These are phyloP conservation scores for Piloderma croceum DNA, from an alignment of 768 basidiomycete species.

Conservation along the genomic window DNA sequence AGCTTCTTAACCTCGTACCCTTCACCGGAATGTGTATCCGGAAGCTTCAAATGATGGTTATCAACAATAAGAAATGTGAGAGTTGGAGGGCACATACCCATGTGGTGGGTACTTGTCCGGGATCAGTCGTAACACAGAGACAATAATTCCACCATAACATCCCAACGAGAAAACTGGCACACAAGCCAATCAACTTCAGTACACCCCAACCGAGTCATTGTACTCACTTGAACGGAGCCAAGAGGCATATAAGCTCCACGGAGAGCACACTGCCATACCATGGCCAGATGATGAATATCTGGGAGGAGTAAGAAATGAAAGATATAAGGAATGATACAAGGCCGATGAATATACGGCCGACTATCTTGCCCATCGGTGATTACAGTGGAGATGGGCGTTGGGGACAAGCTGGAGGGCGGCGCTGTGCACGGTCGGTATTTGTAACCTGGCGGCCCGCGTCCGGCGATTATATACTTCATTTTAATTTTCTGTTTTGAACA, in stretches of 20 bases:
- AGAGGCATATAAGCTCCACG: constrained; percentile 66
- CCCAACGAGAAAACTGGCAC: constrained; percentile 59
- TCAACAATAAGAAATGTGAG: not conserved
- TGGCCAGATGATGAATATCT: constrained; percentile 87
- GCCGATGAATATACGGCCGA: constrained; percentile 61
- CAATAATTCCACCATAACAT: constrained; percentile 88
- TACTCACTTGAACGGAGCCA: constrained; percentile 87
- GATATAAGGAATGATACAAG: constrained; percentile 67
- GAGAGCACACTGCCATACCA: constrained; percentile 82
- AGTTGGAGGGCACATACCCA: constrained; percentile 53
- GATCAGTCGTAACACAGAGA: constrained; percentile 76
- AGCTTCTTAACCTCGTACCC: constrained; percentile 89
- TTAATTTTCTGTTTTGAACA: too few relatives aligned
- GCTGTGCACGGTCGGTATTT: not conserved
- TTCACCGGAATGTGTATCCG: constrained; percentile 58
- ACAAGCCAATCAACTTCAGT: constrained; percentile 8
- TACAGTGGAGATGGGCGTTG: not conserved
- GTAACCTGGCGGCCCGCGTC: too few relatives aligned
- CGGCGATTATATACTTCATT: too few relatives aligned
- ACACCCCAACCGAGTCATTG: not conserved
- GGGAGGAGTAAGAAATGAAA: constrained; percentile 87
- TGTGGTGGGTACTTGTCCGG: constrained; percentile 70
- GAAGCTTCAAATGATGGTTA: constrained; percentile 44
- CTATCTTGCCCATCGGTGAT: constrained; percentile 37
- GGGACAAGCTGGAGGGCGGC: not conserved